A percentile compares a stretch with the other conserved stretches of the same genome.
These are phyloP conservation scores for Astragalus glycyphyllos DNA, from an alignment of 306 rosid species.

Conservation along the genomic window DNA sequence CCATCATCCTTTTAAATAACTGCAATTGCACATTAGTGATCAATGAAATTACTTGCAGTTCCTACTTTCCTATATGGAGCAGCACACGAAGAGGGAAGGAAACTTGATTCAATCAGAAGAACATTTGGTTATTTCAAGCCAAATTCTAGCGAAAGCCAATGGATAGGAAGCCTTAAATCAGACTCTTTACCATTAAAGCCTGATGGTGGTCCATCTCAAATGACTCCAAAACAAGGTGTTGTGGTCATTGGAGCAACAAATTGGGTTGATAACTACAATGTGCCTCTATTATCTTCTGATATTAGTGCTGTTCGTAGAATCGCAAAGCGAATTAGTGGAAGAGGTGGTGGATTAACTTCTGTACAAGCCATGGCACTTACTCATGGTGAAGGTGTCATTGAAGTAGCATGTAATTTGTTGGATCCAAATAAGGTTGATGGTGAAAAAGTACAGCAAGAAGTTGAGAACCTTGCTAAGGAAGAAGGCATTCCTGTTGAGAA, in stretches of 20 bases:
- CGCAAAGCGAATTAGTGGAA: slow-evolving; percentile 47
- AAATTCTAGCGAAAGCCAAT: slow-evolving; percentile 60
- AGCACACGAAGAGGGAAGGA: slow-evolving; percentile 76
- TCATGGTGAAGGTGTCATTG: slow-evolving; percentile 49
- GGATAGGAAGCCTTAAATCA: slow-evolving; percentile 66
- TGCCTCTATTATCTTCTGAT: slow-evolving; percentile 70
- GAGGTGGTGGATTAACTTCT: slow-evolving; percentile 61
- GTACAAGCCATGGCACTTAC: slow-evolving; percentile 90
- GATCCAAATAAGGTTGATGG: slow-evolving; percentile 64
- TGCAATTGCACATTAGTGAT: slow-evolving; percentile 33
- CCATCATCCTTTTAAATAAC: not conserved
- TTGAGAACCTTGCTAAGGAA: slow-evolving; percentile 68
- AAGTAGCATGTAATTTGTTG: slow-evolving; percentile 54
- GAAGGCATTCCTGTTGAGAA: slow-evolving; percentile 66
- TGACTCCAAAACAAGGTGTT: slow-evolving; percentile 60
- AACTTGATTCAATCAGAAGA: slow-evolving; percentile 77
- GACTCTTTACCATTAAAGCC: slow-evolving; percentile 61
- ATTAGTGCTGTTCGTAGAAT: slow-evolving; percentile 55
- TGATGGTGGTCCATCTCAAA: slow-evolving; percentile 72
- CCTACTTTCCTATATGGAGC: slow-evolving; percentile 87
- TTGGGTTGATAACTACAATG: slow-evolving; percentile 75
- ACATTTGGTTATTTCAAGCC: slow-evolving; percentile 85
- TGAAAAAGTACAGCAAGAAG: slow-evolving; percentile 50
- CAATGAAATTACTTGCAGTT: slow-evolving; percentile 55
- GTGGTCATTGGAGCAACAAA: slow-evolving; percentile 60